Evolutionary conservation across 345 rosid species (phyloP).

Genomic region (Pistacia atlantica): DNA sequence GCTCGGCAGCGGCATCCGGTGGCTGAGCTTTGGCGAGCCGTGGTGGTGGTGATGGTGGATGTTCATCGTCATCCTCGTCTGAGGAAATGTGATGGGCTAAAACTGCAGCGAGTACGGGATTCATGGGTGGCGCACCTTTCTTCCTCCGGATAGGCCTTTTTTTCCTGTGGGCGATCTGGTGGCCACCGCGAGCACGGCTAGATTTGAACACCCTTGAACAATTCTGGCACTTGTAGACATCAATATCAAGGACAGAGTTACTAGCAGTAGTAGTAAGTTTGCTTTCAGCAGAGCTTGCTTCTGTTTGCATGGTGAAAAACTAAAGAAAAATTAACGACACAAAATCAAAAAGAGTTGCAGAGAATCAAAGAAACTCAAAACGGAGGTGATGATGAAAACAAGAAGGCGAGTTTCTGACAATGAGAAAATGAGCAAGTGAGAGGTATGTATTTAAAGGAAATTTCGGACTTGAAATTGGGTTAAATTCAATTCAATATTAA

Average conservation of each 20-base stretch:
- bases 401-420: not conserved
- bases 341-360: not conserved
- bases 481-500: not conserved
- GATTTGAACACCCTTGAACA: constrained; percentile 18
- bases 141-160: not conserved
- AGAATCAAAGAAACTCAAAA: not conserved
- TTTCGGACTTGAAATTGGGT: constrained; percentile 7
- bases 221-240: not conserved
- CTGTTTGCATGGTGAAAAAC: not conserved
- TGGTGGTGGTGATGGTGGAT: too few species aligned
- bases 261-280: not conserved
- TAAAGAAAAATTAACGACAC: not conserved
- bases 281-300: constrained; percentile 4
- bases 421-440: not conserved
- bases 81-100: constrained; percentile 7
- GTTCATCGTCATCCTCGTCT: not conserved
- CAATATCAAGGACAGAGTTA: too few species aligned
- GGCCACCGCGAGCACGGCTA: constrained; percentile 18
- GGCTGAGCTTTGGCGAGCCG: not conserved
- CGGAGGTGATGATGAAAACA: constrained; percentile 8
- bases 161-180: constrained; percentile 2
- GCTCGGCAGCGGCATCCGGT: not conserved
- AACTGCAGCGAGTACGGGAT: constrained; percentile 1
- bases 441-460: not conserved
- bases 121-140: not conserved